Percentiles rank a stretch among this genome's conserved stretches.
phyloP scores from a whole-genome alignment of 2,329 filamentous ascomycete genomes.

The Aspergillus ustus region DNA sequence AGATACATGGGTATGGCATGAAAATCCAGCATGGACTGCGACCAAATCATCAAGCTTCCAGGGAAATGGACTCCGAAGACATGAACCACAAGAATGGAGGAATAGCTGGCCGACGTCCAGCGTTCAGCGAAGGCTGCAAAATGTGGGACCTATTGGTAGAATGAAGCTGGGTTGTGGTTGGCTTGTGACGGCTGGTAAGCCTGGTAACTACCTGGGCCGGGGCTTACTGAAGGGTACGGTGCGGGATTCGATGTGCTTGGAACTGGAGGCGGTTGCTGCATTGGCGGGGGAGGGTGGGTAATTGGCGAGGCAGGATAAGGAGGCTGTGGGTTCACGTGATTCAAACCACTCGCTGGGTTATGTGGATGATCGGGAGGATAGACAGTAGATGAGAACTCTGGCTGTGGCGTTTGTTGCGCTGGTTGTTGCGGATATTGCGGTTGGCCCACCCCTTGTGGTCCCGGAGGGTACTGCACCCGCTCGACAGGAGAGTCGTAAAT shows the following conservation, averaged over 20 bases:
- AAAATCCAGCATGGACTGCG: not conserved
- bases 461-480: conserved; percentile 40
- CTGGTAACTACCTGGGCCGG: conserved; percentile 38
- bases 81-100: not conserved
- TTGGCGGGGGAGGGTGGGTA: conserved; percentile 36
- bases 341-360: conserved; percentile 25
- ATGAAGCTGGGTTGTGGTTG: conserved; percentile 44
- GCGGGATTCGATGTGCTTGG: conserved; percentile 37
- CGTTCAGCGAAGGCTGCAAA: not conserved
- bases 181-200: conserved; percentile 43
- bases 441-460: conserved; percentile 30
- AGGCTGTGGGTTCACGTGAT: conserved; percentile 30
- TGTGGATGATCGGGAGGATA: conserved; percentile 44
- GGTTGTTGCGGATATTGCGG: conserved; percentile 40
- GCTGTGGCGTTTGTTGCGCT: conserved; percentile 36
- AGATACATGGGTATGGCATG: conserved; percentile 9
- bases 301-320: conserved; percentile 39
- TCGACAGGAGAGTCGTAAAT: conserved; percentile 75
- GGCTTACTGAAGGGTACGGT: conserved; percentile 40
- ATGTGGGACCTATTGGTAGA: conserved; percentile 37
- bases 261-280: conserved; percentile 42
- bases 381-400: conserved; percentile 46
- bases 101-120: not conserved
- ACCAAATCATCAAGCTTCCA: conserved; percentile 1
- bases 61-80: not conserved